Evolutionary conservation across 495 filamentous ascomycete genomes (phyloP).

Genomic region (Daldinia loculata): DNA sequence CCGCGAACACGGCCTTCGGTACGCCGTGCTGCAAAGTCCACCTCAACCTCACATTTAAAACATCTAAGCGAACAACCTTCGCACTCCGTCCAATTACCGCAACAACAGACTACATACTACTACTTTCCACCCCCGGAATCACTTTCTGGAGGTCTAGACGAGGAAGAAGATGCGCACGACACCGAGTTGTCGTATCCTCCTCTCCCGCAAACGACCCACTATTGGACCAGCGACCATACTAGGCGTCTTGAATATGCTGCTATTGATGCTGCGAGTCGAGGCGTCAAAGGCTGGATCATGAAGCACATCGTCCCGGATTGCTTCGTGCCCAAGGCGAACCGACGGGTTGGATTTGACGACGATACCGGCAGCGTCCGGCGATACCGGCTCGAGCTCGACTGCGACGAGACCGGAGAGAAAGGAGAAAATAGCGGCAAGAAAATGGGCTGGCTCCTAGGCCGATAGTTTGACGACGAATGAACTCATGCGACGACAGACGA

Average conservation of each 20-base stretch:
- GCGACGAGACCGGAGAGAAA: conserved; percentile 45
- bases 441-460: conserved; percentile 43
- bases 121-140: conserved; percentile 58
- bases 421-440: conserved; percentile 30
- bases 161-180: conserved; percentile 34
- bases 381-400: conserved; percentile 60
- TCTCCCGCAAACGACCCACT: conserved; percentile 64
- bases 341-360: conserved; percentile 59
- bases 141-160: conserved; percentile 13
- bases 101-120: conserved; percentile 53
- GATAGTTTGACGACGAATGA: conserved; percentile 35
- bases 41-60: conserved; percentile 38
- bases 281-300: conserved; percentile 63
- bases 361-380: conserved; percentile 63
- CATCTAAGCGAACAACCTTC: conserved; percentile 41
- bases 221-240: conserved; percentile 65
- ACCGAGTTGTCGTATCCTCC: conserved; percentile 40
- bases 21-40: conserved; percentile 49
- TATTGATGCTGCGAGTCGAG: conserved; percentile 63
- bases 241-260: conserved; percentile 65
- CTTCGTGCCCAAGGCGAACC: conserved; percentile 56
- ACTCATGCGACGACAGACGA: conserved; percentile 32
- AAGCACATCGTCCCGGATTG: conserved; percentile 63
- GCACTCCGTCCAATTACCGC: conserved; percentile 41
- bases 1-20: conserved; percentile 48